These are phyloP conservation scores for Platanus orientalis DNA, from an alignment of 164 flowering plant genomes.

Conservation along the genomic window DNA sequence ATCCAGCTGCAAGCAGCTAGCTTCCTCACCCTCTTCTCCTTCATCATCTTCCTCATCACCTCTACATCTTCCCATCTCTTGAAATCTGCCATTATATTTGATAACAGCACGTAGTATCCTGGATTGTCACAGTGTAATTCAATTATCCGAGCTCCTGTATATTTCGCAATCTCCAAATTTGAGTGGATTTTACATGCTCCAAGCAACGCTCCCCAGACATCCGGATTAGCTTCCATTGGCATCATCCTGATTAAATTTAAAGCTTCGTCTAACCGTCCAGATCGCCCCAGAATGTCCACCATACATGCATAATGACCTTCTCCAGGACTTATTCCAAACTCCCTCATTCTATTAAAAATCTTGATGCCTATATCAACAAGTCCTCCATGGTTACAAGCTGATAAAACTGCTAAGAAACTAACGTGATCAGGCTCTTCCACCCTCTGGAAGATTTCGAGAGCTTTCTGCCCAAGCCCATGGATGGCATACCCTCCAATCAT, in stretches of 20 bases:
- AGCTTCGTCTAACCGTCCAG: constrained; percentile 26
- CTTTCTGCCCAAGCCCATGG: constrained; percentile 26
- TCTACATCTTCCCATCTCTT: constrained; percentile 31
- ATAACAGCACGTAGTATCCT: constrained; percentile 25
- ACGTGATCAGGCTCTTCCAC: constrained; percentile 28
- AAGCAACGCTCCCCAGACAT: constrained; percentile 28
- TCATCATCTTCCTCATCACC: constrained; percentile 27
- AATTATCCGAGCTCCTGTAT: constrained; percentile 16
- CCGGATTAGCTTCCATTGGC: constrained; percentile 18
- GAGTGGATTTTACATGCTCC: constrained; percentile 24
- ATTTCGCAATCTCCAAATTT: constrained; percentile 21
- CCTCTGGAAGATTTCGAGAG: constrained; percentile 19
- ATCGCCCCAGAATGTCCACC: constrained; percentile 27
- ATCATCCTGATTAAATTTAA: constrained; percentile 16
- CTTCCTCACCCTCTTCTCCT: constrained; percentile 21
- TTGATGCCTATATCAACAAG: constrained; percentile 24
- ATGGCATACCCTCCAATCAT: constrained; percentile 27
- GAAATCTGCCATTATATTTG: constrained; percentile 26
- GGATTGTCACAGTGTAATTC: constrained; percentile 22
- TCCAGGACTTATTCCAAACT: constrained; percentile 14
- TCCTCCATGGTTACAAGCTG: constrained; percentile 36
- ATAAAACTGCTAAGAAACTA: constrained; percentile 23
- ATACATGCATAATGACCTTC: constrained; percentile 29
- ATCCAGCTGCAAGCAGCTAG: constrained; percentile 30
- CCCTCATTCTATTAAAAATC: constrained; percentile 28